A percentile compares a stretch with the other conserved stretches of the same genome.
phyloP scores from a whole-genome alignment of 2,329 filamentous ascomycete species.

The Laburnicola sp. region DNA sequence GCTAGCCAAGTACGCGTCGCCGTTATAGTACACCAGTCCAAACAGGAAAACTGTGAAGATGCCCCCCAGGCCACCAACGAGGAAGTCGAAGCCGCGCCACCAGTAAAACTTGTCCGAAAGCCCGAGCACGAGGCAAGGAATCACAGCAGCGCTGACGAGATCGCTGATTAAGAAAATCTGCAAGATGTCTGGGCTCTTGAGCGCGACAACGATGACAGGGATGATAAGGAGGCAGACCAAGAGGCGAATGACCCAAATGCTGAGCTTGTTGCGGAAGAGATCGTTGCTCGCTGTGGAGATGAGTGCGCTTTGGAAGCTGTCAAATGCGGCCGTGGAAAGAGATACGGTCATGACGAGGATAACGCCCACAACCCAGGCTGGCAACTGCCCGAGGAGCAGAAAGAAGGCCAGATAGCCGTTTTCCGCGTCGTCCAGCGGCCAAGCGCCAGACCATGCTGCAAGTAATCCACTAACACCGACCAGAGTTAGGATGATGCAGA shows the following conservation, averaged over 20 bases:
- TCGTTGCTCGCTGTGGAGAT: conserved; percentile 84
- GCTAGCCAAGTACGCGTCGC: conserved; percentile 63
- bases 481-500: conserved; percentile 71
- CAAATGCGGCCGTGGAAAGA: conserved; percentile 76
- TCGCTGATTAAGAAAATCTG: conserved; percentile 85
- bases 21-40: conserved; percentile 76
- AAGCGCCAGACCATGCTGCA: conserved; percentile 76
- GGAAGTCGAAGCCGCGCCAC: conserved; percentile 80
- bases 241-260: conserved; percentile 71
- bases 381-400: conserved; percentile 70
- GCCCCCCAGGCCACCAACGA: conserved; percentile 75
- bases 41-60: conserved; percentile 81
- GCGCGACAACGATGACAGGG: conserved; percentile 72
- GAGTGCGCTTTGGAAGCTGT: conserved; percentile 81
- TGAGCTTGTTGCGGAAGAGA: conserved; percentile 78
- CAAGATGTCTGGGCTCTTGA: conserved; percentile 73
- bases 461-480: conserved; percentile 74
- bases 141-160: conserved; percentile 73
- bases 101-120: conserved; percentile 67
- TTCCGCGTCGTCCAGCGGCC: conserved; percentile 63
- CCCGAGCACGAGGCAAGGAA: conserved; percentile 75
- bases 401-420: conserved; percentile 75
- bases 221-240: conserved; percentile 73
- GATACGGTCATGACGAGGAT: conserved; percentile 79
- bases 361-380: conserved; percentile 79